A percentile compares a stretch with the other conserved stretches of the same genome.
Conservation (phyloP, 1,284 basidiomycete genomes). For the Ganoderma resinaceum region DNA sequence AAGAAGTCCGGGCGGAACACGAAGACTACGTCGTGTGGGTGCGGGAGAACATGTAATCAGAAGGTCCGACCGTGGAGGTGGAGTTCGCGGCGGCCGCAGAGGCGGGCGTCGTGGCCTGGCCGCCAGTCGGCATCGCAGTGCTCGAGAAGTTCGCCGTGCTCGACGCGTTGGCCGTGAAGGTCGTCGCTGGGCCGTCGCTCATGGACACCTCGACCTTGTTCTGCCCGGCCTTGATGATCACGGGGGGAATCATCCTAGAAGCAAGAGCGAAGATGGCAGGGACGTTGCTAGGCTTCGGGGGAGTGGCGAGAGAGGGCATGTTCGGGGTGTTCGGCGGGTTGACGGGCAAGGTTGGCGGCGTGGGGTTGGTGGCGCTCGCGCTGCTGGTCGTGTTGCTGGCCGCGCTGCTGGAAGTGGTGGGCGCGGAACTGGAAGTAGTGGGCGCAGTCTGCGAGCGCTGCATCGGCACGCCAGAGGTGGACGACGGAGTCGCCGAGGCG, state of each 20-base stretch:
- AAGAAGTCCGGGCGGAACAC: neutral
- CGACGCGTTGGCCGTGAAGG: neutral
- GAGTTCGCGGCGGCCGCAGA: neutral
- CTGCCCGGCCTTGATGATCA: constrained; percentile 1
- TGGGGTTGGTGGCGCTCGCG: neutral
- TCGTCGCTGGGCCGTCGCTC: neutral
- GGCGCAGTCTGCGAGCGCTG: neutral
- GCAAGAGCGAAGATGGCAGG: neutral
- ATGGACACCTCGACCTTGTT: constrained; percentile 2
- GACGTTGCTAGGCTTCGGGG: neutral
- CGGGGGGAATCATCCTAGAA: neutral
- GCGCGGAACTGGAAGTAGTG: neutral
- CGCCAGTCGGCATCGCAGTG: neutral
- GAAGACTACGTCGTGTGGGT: neutral
- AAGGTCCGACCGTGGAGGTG: neutral
- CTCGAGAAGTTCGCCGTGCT: neutral
- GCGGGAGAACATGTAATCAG: neutral
- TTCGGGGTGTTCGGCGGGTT: constrained; percentile 25
- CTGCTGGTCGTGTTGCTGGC: constrained; percentile 6
- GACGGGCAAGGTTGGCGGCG: constrained; percentile 15
- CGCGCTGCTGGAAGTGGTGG: neutral
- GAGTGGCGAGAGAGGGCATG: neutral
- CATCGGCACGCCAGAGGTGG: neutral
- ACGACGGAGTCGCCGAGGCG: neutral
- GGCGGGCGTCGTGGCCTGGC: neutral